Evolutionary conservation across 371 early-diverging fungal genomes (phyloP).

Genomic region (Phascolomyces articulosus): DNA sequence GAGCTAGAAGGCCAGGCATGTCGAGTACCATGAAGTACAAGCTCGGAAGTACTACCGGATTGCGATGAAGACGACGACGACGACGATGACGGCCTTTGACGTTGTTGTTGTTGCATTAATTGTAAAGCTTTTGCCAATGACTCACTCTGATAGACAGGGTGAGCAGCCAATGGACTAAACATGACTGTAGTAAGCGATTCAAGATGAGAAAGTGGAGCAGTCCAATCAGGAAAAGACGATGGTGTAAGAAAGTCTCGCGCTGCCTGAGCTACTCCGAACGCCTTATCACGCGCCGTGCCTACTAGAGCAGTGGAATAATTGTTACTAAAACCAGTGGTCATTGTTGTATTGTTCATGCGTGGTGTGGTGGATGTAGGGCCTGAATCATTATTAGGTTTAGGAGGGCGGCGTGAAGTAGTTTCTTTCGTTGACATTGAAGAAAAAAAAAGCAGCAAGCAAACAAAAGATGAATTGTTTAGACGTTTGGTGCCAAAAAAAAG

Average conservation of each 20-base stretch:
- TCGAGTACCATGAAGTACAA: slow-evolving; percentile 27
- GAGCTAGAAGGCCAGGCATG: slow-evolving; percentile 49
- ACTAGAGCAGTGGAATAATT: slow-evolving; percentile 18
- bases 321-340: too few relatives aligned
- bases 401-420: neutral
- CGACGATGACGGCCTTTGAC: slow-evolving; percentile 15
- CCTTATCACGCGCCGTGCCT: slow-evolving; percentile 33
- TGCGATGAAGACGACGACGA: slow-evolving; percentile 7
- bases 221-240: slow-evolving; percentile 30
- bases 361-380: neutral
- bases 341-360: neutral
- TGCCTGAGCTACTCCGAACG: slow-evolving; percentile 28
- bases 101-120: slow-evolving; percentile 48
- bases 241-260: slow-evolving; percentile 44
- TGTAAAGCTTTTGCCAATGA: slow-evolving; percentile 48
- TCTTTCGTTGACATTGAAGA: slow-evolving; percentile 7
- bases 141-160: slow-evolving; percentile 51
- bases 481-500: neutral
- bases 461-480: neutral
- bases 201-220: slow-evolving; percentile 34
- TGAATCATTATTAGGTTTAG: neutral
- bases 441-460: neutral
- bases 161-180: slow-evolving; percentile 51
- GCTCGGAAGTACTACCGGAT: slow-evolving; percentile 15
- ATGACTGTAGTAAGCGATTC: slow-evolving; percentile 52